Evolutionary conservation across 768 basidiomycete genomes (phyloP).

Genomic region (Boletus subparvulus): DNA sequence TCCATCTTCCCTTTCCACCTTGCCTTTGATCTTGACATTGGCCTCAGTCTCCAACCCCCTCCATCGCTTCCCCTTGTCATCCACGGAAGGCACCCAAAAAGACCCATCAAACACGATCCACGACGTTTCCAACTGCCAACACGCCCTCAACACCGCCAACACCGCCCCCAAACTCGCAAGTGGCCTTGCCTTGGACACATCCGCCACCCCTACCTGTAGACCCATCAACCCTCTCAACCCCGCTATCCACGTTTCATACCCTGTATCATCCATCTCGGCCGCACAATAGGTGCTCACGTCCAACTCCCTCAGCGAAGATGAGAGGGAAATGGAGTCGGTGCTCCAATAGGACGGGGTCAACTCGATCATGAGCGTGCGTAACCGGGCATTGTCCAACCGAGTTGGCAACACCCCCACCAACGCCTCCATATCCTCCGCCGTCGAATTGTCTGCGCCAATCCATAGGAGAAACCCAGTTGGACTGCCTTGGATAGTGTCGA

Average conservation of each 20-base stretch:
- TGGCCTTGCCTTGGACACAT: constrained; percentile 18
- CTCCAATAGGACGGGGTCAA: constrained; percentile 30
- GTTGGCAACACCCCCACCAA: constrained; percentile 9
- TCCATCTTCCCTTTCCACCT: background rate
- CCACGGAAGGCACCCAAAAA: background rate
- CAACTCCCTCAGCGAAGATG: too few relatives aligned
- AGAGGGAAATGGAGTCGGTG: too few relatives aligned
- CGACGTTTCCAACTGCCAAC: constrained; percentile 19
- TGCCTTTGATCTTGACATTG: background rate
- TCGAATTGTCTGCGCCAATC: constrained; percentile 28
- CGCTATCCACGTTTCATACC: too few relatives aligned
- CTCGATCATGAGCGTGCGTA: constrained; percentile 18
- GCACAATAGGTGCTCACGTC: too few relatives aligned
- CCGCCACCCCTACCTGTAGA: constrained; percentile 21
- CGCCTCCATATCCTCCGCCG: too few relatives aligned
- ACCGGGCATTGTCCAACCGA: constrained; percentile 10
- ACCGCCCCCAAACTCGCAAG: constrained; percentile 19
- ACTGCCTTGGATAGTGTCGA: constrained; percentile 17
- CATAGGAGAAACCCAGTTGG: constrained; percentile 21
- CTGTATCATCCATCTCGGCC: too few relatives aligned
- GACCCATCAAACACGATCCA: constrained; percentile 25
- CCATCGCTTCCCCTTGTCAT: background rate
- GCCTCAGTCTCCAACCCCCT: background rate
- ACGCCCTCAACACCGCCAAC: constrained; percentile 21
- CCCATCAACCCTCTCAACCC: too few relatives aligned